These are phyloP conservation scores for Cladosporium sp. DNA, from an alignment of 2,329 filamentous ascomycete species.

Conservation along the genomic window DNA sequence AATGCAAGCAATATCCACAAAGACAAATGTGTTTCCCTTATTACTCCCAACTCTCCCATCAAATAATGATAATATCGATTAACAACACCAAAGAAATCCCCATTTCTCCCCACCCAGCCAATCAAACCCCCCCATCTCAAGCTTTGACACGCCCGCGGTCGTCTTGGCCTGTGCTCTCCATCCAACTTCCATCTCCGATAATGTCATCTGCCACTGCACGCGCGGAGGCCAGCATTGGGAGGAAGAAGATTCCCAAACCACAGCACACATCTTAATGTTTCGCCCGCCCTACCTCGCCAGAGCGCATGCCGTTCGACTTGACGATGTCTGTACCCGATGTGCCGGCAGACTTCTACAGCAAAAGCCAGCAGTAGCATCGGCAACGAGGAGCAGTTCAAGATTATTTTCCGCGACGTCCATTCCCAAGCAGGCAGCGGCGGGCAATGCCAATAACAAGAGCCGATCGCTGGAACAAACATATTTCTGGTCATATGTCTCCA, in stretches of 20 bases:
- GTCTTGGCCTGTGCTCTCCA: background rate
- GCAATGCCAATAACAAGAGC: background rate
- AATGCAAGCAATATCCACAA: too few species aligned
- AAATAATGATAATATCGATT: too few species aligned
- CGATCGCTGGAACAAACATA: slow-evolving; percentile 8
- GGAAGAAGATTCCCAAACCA: background rate
- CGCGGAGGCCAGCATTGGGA: background rate
- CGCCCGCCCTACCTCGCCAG: slow-evolving; percentile 5
- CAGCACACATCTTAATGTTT: slow-evolving; percentile 3
- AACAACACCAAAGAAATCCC: too few species aligned
- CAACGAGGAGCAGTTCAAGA: background rate
- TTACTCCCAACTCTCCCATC: too few species aligned
- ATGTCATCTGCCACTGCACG: background rate
- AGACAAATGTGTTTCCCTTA: too few species aligned
- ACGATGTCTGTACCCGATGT: slow-evolving; percentile 11
- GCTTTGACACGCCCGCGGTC: background rate
- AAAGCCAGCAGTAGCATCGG: background rate
- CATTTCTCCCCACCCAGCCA: too few species aligned
- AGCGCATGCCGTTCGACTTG: slow-evolving; percentile 9
- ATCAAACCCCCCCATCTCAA: background rate
- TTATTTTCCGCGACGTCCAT: slow-evolving; percentile 3
- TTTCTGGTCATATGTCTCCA: slow-evolving; percentile 11
- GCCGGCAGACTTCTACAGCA: slow-evolving; percentile 7
- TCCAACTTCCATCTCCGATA: background rate
- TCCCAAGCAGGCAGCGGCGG: slow-evolving; percentile 4